These are phyloP conservation scores for Rhizophagus clarus DNA, from an alignment of 192 early-diverging fungal species.

Conservation along the genomic window DNA sequence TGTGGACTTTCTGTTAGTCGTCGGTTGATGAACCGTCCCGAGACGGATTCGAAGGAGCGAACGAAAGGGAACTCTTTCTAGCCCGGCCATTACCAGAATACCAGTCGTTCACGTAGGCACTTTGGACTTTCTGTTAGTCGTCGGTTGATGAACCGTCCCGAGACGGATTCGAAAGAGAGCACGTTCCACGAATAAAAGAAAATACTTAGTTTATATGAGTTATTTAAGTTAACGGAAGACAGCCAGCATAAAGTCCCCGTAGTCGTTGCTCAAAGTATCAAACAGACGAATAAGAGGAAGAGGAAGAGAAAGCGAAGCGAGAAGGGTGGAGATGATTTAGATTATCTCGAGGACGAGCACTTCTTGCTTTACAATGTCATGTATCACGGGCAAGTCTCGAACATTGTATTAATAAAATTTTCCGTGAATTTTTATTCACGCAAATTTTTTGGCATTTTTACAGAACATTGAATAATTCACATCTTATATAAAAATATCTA, in stretches of 20 bases:
- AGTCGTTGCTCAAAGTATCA: too few relatives aligned
- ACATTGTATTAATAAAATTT: too few relatives aligned
- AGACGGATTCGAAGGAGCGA: background rate
- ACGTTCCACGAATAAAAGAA: conserved; percentile 1
- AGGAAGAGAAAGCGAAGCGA: too few relatives aligned
- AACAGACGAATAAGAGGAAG: too few relatives aligned
- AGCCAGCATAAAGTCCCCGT: conserved; percentile 3
- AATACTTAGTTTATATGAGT: conserved; percentile 14
- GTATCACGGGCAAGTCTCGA: too few relatives aligned
- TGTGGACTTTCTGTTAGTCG: conserved; percentile 1
- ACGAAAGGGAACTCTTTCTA: conserved; percentile 11
- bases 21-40: conserved; percentile 1
- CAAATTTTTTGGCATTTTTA: too few relatives aligned
- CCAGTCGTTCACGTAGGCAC: background rate
- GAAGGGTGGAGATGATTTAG: too few relatives aligned
- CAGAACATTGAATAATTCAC: too few relatives aligned
- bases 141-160: background rate
- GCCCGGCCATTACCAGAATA: conserved; percentile 2
- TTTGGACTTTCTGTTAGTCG: background rate
- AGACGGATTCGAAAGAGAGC: conserved; percentile 13
- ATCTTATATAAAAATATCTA: too few relatives aligned
- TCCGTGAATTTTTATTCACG: too few relatives aligned
- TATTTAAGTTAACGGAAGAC: conserved; percentile 2
- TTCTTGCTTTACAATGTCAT: too few relatives aligned
- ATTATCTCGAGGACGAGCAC: too few relatives aligned